Conservation (phyloP, 2,329 filamentous ascomycete genomes). For the Pestalotiopsis sp. region DNA sequence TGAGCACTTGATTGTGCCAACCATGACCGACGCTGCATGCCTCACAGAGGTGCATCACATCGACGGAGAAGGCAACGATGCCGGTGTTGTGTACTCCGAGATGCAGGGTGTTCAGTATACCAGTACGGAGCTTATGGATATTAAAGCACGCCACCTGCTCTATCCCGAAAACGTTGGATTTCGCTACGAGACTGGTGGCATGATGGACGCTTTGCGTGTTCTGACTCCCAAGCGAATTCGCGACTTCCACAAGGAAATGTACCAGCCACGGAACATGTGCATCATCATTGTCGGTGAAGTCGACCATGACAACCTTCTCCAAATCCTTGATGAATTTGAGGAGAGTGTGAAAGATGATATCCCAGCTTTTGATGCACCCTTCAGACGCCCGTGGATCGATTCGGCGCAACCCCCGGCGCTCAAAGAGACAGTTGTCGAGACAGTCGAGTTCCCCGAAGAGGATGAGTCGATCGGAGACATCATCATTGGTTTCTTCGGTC, state of each 20-base stretch:
- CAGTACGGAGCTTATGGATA: constrained; percentile 83
- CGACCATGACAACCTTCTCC: constrained; percentile 77
- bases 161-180: constrained; percentile 93
- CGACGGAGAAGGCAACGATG: constrained; percentile 91
- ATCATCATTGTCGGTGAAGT: constrained; percentile 91
- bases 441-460: constrained; percentile 91
- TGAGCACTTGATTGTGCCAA: constrained; percentile 90
- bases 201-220: constrained; percentile 88
- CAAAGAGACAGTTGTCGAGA: constrained; percentile 72
- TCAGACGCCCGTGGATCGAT: constrained; percentile 89
- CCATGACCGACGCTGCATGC: constrained; percentile 88
- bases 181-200: constrained; percentile 95
- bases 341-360: constrained; percentile 82
- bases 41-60: constrained; percentile 97
- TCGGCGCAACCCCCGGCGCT: constrained; percentile 78
- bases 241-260: constrained; percentile 96
- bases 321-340: constrained; percentile 87
- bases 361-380: constrained; percentile 73
- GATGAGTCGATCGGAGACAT: constrained; percentile 94
- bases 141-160: constrained; percentile 75
- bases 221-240: constrained; percentile 88
- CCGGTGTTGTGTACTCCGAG: constrained; percentile 96
- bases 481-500: constrained; percentile 83
- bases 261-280: constrained; percentile 94
- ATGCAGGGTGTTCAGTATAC: constrained; percentile 96